Conservation (phyloP, 148 eudicot genomes). For the Camellia lanceoleosa region DNA sequence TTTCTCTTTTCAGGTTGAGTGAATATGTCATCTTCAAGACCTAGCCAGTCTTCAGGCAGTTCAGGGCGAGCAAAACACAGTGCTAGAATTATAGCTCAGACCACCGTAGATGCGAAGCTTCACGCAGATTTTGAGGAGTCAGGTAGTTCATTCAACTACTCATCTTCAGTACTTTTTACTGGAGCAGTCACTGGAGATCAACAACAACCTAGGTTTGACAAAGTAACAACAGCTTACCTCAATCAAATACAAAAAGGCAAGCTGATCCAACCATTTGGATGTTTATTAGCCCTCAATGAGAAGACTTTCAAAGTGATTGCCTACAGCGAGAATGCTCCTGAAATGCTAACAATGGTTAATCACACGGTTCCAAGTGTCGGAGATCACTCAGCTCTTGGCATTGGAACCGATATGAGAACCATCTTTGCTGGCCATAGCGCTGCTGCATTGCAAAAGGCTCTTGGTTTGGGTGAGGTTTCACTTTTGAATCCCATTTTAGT, state of each 20-base stretch:
- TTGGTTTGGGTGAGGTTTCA: slow-evolving; percentile 80
- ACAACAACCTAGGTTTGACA: slow-evolving; percentile 48
- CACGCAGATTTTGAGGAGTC: slow-evolving; percentile 88
- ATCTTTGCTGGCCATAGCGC: slow-evolving; percentile 79
- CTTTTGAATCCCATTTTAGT: slow-evolving; percentile 83
- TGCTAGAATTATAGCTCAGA: slow-evolving; percentile 71
- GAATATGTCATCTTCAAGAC: slow-evolving; percentile 65
- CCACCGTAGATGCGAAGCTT: slow-evolving; percentile 76
- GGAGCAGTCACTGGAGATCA: slow-evolving; percentile 22
- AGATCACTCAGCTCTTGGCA: slow-evolving; percentile 59
- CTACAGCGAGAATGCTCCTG: slow-evolving; percentile 84
- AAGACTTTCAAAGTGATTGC: slow-evolving; percentile 76
- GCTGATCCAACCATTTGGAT: slow-evolving; percentile 83
- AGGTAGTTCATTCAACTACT: slow-evolving; percentile 66
- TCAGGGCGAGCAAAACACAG: slow-evolving; percentile 59
- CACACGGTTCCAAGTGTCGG: slow-evolving; percentile 91
- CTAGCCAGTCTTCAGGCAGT: slow-evolving; percentile 58
- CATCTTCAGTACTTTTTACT: slow-evolving; percentile 57
- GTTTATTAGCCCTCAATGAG: slow-evolving; percentile 81
- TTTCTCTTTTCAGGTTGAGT: not conserved
- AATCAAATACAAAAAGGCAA: slow-evolving; percentile 86
- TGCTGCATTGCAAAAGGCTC: slow-evolving; percentile 73
- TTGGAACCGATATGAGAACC: slow-evolving; percentile 77
- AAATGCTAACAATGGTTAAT: slow-evolving; percentile 81
- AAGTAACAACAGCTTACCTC: slow-evolving; percentile 76